Percentiles rank a stretch among this genome's conserved stretches.
Evolutionary conservation across 768 basidiomycete genomes (phyloP).

Genomic region (Mycena chlorophos): DNA sequence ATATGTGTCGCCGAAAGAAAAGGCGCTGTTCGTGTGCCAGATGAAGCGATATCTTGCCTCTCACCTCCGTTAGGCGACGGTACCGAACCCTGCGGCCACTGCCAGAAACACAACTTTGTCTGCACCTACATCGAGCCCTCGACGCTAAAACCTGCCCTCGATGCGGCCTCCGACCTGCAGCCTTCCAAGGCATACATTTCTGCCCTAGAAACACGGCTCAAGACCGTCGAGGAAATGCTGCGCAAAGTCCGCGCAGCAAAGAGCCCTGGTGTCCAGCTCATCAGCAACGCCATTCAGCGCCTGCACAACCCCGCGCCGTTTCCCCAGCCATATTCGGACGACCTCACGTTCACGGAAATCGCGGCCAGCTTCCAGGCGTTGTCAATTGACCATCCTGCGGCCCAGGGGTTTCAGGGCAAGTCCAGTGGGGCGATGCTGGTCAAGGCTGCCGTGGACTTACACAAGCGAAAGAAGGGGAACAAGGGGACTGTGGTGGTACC

Average conservation of each 20-base stretch:
- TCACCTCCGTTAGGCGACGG: slow-evolving; percentile 41
- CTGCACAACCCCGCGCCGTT: slow-evolving; percentile 6
- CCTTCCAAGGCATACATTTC: slow-evolving; percentile 1
- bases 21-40: slow-evolving; percentile 31
- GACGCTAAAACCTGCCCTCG: slow-evolving; percentile 28
- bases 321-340: slow-evolving; percentile 8
- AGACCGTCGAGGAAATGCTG: slow-evolving; percentile 8
- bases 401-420: slow-evolving; percentile 30
- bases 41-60: background rate
- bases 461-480: slow-evolving; percentile 34
- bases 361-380: slow-evolving; percentile 5
- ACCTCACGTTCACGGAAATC: slow-evolving; percentile 9
- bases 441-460: slow-evolving; percentile 39
- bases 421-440: slow-evolving; percentile 33
- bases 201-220: slow-evolving; percentile 11
- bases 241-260: background rate
- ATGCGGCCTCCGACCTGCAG: background rate
- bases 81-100: slow-evolving; percentile 47
- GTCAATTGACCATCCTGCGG: slow-evolving; percentile 12
- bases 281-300: slow-evolving; percentile 1
- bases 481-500: background rate
- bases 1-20: slow-evolving; percentile 65
- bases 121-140: slow-evolving; percentile 48
- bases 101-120: slow-evolving; percentile 41
- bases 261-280: background rate